These are phyloP conservation scores for Polygonum aviculare DNA, from an alignment of 148 eudicot genomes.

Conservation along the genomic window DNA sequence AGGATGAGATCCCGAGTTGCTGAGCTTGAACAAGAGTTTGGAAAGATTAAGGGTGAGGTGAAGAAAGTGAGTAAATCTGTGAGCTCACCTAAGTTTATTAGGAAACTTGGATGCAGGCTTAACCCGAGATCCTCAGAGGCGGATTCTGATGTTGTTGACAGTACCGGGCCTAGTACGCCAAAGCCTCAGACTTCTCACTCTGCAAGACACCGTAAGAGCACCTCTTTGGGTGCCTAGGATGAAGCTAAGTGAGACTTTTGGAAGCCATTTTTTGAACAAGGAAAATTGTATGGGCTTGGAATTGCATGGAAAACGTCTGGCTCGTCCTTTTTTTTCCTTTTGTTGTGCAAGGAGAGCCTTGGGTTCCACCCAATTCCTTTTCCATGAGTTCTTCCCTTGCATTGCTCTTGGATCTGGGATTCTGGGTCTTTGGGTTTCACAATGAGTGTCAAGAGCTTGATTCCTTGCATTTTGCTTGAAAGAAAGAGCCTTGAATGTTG, in stretches of 20 bases:
- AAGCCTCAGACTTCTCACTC: conserved; percentile 31
- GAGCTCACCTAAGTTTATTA: conserved; percentile 42
- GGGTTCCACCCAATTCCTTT: conserved; percentile 3
- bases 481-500: neutral
- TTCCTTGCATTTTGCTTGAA: neutral
- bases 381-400: neutral
- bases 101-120: conserved; percentile 52
- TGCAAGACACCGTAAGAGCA: conserved; percentile 49
- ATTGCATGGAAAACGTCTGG: conserved; percentile 8
- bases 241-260: conserved; percentile 5
- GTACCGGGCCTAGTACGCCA: conserved; percentile 40
- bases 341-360: neutral
- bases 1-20: conserved; percentile 70
- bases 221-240: conserved; percentile 23
- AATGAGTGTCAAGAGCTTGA: neutral
- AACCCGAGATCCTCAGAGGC: conserved; percentile 47
- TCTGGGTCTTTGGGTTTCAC: neutral
- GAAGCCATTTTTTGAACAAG: conserved; percentile 1
- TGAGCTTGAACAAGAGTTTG: conserved; percentile 76
- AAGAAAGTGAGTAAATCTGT: conserved; percentile 61
- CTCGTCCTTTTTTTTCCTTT: neutral
- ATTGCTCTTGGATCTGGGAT: neutral
- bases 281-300: neutral
- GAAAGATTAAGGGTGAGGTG: conserved; percentile 64
- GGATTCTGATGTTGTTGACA: conserved; percentile 32